Evolutionary conservation across 2,329 filamentous ascomycete genomes (phyloP).

Genomic region (Blumeriella jaapii): DNA sequence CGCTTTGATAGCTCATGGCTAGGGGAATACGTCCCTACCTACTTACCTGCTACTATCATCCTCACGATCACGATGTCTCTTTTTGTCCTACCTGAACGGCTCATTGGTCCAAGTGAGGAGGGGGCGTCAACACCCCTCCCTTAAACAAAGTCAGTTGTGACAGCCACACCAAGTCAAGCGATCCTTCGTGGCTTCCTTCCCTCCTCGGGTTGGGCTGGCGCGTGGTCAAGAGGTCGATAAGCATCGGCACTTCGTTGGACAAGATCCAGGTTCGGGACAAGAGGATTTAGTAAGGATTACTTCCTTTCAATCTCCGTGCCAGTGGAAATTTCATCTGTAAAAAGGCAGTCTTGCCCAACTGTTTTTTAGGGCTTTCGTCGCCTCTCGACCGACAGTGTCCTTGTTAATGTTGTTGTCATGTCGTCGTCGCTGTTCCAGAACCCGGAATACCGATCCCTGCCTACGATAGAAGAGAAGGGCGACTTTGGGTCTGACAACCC

Average conservation of each 20-base stretch:
- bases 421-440: conserved; percentile 10
- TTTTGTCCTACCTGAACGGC: too few species aligned
- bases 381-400: conserved; percentile 1
- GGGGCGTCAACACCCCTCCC: too few species aligned
- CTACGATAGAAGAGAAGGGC: conserved; percentile 8
- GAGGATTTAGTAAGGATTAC: background rate
- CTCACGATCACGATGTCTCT: too few species aligned
- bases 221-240: conserved; percentile 12
- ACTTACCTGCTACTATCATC: too few species aligned
- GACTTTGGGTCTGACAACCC: background rate
- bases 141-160: too few species aligned
- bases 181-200: too few species aligned
- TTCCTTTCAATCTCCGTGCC: background rate
- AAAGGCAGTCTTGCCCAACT: background rate
- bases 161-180: too few species aligned
- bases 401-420: conserved; percentile 3
- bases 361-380: background rate
- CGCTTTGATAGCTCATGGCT: too few species aligned
- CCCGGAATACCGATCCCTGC: conserved; percentile 8
- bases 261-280: conserved; percentile 2
- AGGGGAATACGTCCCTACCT: too few species aligned
- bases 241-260: conserved; percentile 7
- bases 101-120: too few species aligned
- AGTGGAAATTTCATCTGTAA: background rate
- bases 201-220: too few species aligned